These are phyloP conservation scores for Balamuthia mandrillaris DNA, from an alignment of 208 protist species.

Conservation along the genomic window DNA sequence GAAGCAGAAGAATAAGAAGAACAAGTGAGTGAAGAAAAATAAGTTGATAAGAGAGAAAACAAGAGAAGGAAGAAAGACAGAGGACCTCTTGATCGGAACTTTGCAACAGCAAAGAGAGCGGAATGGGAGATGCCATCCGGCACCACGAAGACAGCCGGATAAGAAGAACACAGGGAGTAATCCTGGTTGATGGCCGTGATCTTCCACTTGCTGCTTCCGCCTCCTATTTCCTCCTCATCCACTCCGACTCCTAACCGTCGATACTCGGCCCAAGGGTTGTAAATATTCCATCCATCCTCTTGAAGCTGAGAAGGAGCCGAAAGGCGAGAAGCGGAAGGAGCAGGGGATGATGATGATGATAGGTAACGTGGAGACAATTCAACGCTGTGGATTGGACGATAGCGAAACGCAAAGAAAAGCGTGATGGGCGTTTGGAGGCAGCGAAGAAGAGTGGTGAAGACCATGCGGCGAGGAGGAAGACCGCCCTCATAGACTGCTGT, in stretches of 20 bases:
- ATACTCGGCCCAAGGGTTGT: constrained; percentile 17
- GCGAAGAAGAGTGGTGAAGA: background rate
- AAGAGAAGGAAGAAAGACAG: background rate
- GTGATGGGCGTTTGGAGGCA: too few species aligned
- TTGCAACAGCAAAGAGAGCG: background rate
- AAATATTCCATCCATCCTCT: constrained; percentile 28
- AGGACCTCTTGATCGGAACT: background rate
- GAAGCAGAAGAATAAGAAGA: background rate
- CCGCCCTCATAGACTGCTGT: constrained; percentile 19
- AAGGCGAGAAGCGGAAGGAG: too few species aligned
- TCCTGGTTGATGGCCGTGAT: constrained; percentile 27
- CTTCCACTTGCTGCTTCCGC: background rate
- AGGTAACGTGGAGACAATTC: too few species aligned
- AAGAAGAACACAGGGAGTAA: constrained; percentile 17
- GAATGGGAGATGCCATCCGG: background rate
- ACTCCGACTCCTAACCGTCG: background rate
- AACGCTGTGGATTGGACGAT: too few species aligned
- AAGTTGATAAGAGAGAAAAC: background rate
- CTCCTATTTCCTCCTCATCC: background rate
- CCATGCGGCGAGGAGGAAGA: background rate
- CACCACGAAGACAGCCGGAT: background rate
- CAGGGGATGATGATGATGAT: too few species aligned
- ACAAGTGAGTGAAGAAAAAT: constrained; percentile 9
- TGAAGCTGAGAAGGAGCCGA: too few species aligned
- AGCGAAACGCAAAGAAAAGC: too few species aligned